A percentile compares a stretch with the other conserved stretches of the same genome.
These are phyloP conservation scores for slime mould (Dictyostelium discoideum) DNA, from an alignment of 78 protist genomes.

Conservation along the genomic window dicty_2.7 NC_007088.5:31001-31500, in stretches of 20 bases:
- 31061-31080: slow-evolving; percentile 37
- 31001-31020: slow-evolving; percentile 73
- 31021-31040: slow-evolving; percentile 60
- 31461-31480: not conserved
- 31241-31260: not conserved
- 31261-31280: not conserved
- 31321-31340: not conserved
- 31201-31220: not conserved
- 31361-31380: not conserved
- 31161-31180: not conserved
- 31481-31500: not conserved
- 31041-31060: slow-evolving; percentile 8
- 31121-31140: slow-evolving; percentile 20
- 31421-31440: not conserved
- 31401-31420: not conserved
- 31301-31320: slow-evolving; percentile 17
- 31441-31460: not conserved
- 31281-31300: not conserved
- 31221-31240: not conserved
- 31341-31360: slow-evolving; percentile 9
- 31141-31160: not conserved
- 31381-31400: not conserved
- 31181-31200: not conserved
- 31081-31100: slow-evolving; percentile 37
- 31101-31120: slow-evolving; percentile 1